phyloP scores from a whole-genome alignment of 2,329 filamentous ascomycete genomes.

The Teratosphaeriaceae sp. region DNA sequence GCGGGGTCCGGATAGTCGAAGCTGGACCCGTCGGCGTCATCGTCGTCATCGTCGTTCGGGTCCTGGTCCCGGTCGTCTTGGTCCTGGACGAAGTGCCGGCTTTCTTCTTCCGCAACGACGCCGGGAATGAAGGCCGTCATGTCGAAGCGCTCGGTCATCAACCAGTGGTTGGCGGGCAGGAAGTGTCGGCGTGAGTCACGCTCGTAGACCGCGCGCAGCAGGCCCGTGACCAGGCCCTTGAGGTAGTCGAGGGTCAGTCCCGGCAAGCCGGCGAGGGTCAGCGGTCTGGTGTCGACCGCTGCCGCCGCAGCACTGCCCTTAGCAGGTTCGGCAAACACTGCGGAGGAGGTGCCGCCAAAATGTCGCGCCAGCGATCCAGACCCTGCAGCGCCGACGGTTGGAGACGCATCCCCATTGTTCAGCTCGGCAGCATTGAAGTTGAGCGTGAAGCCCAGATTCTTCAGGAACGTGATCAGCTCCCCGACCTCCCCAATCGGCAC shows the following conservation, averaged over 20 bases:
- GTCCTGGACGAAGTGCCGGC: slow-evolving; percentile 59
- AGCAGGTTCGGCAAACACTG: background rate
- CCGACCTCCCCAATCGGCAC: slow-evolving; percentile 66
- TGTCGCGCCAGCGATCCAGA: slow-evolving; percentile 15
- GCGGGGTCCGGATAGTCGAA: slow-evolving; percentile 19
- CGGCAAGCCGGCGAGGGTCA: slow-evolving; percentile 54
- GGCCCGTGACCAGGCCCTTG: slow-evolving; percentile 68
- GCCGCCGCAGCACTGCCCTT: slow-evolving; percentile 15
- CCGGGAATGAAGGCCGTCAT: slow-evolving; percentile 82
- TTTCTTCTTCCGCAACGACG: slow-evolving; percentile 82
- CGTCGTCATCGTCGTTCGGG: slow-evolving; percentile 45
- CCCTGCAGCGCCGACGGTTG: slow-evolving; percentile 4
- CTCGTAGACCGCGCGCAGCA: slow-evolving; percentile 85
- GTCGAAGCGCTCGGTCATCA: slow-evolving; percentile 84
- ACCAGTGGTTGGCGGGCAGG: slow-evolving; percentile 77
- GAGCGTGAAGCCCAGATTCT: slow-evolving; percentile 81
- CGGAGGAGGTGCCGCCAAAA: slow-evolving; percentile 13
- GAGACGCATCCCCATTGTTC: slow-evolving; percentile 10
- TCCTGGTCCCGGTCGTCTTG: slow-evolving; percentile 58
- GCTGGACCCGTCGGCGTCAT: slow-evolving; percentile 26
- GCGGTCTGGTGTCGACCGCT: slow-evolving; percentile 30
- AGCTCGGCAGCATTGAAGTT: slow-evolving; percentile 72
- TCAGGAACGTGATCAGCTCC: slow-evolving; percentile 72
- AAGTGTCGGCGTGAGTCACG: slow-evolving; percentile 85
- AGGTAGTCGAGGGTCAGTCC: slow-evolving; percentile 74